Percentiles rank a stretch among this genome's conserved stretches.
These are phyloP conservation scores for Kandelia obovata DNA, from an alignment of 345 rosid species.

Conservation along the genomic window DNA sequence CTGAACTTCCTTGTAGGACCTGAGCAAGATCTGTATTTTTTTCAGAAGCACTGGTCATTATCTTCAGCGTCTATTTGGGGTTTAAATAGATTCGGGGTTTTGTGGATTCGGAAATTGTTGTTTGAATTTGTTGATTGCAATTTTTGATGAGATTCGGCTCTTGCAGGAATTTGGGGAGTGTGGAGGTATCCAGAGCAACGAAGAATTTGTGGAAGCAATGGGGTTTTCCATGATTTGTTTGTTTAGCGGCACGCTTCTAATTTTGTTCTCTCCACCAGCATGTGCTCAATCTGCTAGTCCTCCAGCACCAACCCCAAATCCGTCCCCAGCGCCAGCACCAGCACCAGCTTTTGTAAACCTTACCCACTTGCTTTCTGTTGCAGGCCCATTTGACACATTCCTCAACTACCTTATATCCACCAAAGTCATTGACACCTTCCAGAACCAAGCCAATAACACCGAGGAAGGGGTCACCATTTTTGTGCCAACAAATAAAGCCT, in stretches of 20 bases:
- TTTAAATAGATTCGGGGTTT: conserved; percentile 1
- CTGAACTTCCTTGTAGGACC: not conserved
- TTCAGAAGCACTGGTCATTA: not conserved
- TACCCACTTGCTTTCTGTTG: conserved; percentile 67
- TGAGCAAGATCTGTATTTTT: conserved; percentile 30
- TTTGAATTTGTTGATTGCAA: not conserved
- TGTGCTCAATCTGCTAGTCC: conserved; percentile 58
- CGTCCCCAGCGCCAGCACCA: conserved; percentile 72
- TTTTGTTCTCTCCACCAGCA: conserved; percentile 34
- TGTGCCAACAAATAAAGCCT: conserved; percentile 80
- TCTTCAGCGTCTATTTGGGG: not conserved
- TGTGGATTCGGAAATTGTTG: conserved; percentile 2
- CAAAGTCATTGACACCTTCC: conserved; percentile 79
- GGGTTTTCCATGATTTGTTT: conserved; percentile 34
- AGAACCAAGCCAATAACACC: conserved; percentile 85
- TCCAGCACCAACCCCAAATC: conserved; percentile 42
- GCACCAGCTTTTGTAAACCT: conserved; percentile 67
- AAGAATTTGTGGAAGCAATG: conserved; percentile 32
- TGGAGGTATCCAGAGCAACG: conserved; percentile 2
- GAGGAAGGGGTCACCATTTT: conserved; percentile 84
- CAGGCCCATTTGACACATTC: conserved; percentile 80
- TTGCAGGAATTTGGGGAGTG: conserved; percentile 41
- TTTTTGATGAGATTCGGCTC: not conserved
- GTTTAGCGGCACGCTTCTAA: conserved; percentile 28
- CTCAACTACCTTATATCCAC: conserved; percentile 62